Conservation (phyloP, 2,329 filamentous ascomycete species). For the Calonectria henricotiae region DNA sequence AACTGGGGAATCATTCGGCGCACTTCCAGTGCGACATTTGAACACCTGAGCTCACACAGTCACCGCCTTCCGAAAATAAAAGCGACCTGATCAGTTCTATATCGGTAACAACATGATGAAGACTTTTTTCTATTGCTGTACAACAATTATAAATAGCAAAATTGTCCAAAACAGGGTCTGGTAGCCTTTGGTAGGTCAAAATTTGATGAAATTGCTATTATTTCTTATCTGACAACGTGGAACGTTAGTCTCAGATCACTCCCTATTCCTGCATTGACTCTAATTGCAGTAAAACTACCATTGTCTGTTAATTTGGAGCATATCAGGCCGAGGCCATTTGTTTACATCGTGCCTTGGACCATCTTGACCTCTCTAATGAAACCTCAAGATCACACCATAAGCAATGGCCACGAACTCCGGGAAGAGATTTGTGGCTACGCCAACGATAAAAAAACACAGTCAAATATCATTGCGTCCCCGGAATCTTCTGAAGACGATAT, state of each 20-base stretch:
- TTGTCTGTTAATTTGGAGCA: too few relatives aligned
- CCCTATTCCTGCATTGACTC: too few relatives aligned
- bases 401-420: neutral
- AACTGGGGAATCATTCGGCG: slow-evolving; percentile 15
- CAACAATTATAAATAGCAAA: neutral
- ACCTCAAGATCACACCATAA: neutral
- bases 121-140: too few relatives aligned
- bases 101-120: neutral
- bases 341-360: too few relatives aligned
- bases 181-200: too few relatives aligned
- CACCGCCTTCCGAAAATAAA: neutral
- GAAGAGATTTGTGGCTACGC: neutral
- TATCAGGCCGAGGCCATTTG: too few relatives aligned
- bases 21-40: neutral
- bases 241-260: too few relatives aligned
- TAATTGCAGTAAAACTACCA: too few relatives aligned
- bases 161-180: too few relatives aligned
- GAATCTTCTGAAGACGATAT: neutral
- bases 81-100: neutral
- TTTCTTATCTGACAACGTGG: too few relatives aligned
- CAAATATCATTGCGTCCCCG: neutral
- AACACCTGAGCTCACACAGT: neutral
- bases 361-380: neutral
- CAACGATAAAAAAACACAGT: neutral
- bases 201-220: too few relatives aligned